These are phyloP conservation scores for Coniella vitis DNA, from an alignment of 2,329 filamentous ascomycete species.

Conservation along the genomic window DNA sequence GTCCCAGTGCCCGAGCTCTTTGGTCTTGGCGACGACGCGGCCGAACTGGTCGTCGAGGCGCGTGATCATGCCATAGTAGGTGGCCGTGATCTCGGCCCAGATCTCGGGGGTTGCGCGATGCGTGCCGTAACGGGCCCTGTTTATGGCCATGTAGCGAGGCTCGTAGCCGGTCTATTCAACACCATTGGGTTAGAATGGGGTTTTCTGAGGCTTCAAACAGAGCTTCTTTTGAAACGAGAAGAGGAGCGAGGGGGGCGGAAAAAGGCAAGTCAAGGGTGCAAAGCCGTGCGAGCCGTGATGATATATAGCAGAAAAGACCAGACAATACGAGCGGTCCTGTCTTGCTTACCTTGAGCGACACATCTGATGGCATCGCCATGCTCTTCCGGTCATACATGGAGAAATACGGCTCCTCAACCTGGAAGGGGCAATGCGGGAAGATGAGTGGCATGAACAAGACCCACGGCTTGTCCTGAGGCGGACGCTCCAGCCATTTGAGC, in stretches of 20 bases:
- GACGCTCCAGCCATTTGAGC: slow-evolving; percentile 35
- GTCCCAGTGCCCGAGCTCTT: too few species aligned
- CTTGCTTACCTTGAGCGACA: slow-evolving; percentile 13
- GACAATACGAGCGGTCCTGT: too few species aligned
- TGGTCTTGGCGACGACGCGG: too few species aligned
- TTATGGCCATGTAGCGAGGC: slow-evolving; percentile 33
- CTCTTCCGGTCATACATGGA: slow-evolving; percentile 35
- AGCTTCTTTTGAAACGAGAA: not conserved
- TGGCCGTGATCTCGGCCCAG: slow-evolving; percentile 37
- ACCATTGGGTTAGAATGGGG: slow-evolving; percentile 17
- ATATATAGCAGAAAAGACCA: not conserved
- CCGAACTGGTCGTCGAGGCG: slow-evolving; percentile 36
- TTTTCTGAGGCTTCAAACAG: not conserved
- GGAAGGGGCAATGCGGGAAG: slow-evolving; percentile 40
- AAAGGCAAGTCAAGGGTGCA: too few species aligned
- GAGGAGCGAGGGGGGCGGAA: not conserved
- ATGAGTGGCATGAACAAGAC: too few species aligned
- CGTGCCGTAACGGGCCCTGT: slow-evolving; percentile 32
- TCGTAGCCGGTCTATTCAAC: slow-evolving; percentile 39
- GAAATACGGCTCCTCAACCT: slow-evolving; percentile 41
- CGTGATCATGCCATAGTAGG: slow-evolving; percentile 41
- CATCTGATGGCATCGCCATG: slow-evolving; percentile 17
- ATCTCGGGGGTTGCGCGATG: slow-evolving; percentile 32
- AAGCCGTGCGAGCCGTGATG: not conserved
- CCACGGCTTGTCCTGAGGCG: slow-evolving; percentile 31